These are phyloP conservation scores for Triticum turgidum DNA, from an alignment of 176 grass and related monocot species.

Conservation along the genomic window DNA sequence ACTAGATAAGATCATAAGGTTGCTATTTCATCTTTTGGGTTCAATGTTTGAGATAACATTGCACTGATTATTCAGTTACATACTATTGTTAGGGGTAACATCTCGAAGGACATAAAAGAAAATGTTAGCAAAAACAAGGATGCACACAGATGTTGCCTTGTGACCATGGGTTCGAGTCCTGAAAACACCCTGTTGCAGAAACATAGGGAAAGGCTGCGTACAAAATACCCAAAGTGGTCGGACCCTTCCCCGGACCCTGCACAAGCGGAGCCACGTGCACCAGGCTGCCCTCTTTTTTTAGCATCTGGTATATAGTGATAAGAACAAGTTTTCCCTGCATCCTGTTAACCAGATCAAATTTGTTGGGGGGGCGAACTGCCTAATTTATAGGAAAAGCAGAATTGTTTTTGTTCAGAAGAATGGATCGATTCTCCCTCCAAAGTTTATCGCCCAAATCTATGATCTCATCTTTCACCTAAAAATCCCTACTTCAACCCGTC, in stretches of 20 bases:
- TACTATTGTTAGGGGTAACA: neutral
- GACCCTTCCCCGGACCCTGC: no score
- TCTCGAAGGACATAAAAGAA: neutral
- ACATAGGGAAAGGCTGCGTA: no score
- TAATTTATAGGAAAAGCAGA: neutral
- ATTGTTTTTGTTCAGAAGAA: slow-evolving; percentile 14
- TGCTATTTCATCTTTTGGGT: neutral
- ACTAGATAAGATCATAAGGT: neutral
- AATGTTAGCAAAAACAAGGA: neutral
- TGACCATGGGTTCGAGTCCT: no score
- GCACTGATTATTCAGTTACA: neutral
- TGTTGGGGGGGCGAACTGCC: neutral
- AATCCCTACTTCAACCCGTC: neutral
- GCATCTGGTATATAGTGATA: neutral
- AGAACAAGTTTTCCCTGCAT: neutral
- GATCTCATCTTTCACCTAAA: neutral
- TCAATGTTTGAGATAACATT: neutral
- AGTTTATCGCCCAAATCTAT: neutral
- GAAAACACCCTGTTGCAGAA: no score
- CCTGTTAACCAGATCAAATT: neutral
- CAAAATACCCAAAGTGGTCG: no score
- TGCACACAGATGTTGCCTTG: no score
- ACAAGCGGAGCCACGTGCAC: no score
- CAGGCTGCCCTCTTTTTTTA: no score
- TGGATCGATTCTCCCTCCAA: neutral